Base-by-base conservation (phyloP, 2,329 filamentous ascomycete species). In the Dothiorella sarmentorum region DNA sequence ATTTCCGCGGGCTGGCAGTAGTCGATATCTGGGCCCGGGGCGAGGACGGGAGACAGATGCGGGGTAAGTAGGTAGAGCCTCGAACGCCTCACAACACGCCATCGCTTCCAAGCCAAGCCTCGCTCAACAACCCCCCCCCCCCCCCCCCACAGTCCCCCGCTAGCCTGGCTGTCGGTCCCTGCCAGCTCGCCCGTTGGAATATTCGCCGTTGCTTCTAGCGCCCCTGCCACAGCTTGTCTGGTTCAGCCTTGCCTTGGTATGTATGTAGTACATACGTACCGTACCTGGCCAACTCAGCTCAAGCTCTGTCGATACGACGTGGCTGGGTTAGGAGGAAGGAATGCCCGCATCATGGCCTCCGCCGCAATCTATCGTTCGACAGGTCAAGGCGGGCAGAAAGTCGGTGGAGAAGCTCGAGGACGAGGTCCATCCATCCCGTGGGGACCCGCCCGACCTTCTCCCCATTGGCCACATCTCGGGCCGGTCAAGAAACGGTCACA, bases 11-110 rank as follows among this genome's bases (percentile, higher is more conserved):
- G n/a, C n/a, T n/a, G n/a, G n/a, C n/a, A n/a, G 5, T 11, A 20
- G 18, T 26, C 9, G 27, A 9, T n/a, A 56, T 31, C 24, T n/a
- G 6, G 20, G 51, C 31, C 38, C 24, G 35, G 26, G 38, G 31
- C 17, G 15, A 44, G 24, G 24, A 24, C 15, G 51, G 13, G 11
- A 18, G 18, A 29, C 10, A 18, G 18, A 4, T 9, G 20, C 24
- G 33, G 20, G 24, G 20, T 18, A 7, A 20, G 49, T n/a, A n/a
- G n/a, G n/a, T n/a, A n/a, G n/a, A n/a, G n/a, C n/a, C n/a, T n/a
- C n/a, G n/a, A n/a, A n/a, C 47, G 47, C 47, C 47, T 49, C 18
- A 40, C 51, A 20, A 31, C 51, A n/a, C n/a, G n/a, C n/a, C n/a
- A n/a, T n/a, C n/a, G n/a, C 9, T 18, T 31, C 47, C 33, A 26